Percentiles rank a stretch among this genome's conserved stretches.
Evolutionary conservation across 2,329 filamentous ascomycete species (phyloP).

Genomic region (Claviceps sp.): DNA sequence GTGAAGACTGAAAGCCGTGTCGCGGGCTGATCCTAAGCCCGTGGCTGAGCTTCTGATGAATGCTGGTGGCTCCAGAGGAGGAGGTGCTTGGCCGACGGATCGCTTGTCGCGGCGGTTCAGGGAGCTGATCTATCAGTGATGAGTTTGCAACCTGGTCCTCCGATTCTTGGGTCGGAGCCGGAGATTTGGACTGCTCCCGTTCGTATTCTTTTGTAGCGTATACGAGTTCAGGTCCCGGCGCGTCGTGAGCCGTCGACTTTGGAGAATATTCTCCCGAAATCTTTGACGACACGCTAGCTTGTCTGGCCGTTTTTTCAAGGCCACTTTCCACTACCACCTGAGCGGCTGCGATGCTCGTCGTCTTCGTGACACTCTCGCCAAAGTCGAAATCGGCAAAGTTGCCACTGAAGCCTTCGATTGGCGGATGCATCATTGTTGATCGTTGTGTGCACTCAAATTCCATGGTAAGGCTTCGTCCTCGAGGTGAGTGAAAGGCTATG

Average conservation of each 20-base stretch:
- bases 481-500: slow-evolving; percentile 29
- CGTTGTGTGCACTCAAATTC: slow-evolving; percentile 14
- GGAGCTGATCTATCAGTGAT: slow-evolving; percentile 4
- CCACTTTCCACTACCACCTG: neutral
- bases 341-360: neutral
- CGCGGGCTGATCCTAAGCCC: neutral
- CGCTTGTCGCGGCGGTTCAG: neutral
- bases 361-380: slow-evolving; percentile 17
- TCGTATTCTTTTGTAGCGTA: slow-evolving; percentile 3
- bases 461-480: slow-evolving; percentile 35
- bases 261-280: neutral
- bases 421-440: slow-evolving; percentile 10
- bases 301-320: neutral
- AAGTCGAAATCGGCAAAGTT: slow-evolving; percentile 27
- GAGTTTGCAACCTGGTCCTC: slow-evolving; percentile 2
- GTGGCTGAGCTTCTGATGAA: neutral
- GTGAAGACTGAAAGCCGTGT: slow-evolving; percentile 12
- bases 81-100: neutral
- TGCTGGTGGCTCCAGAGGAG: slow-evolving; percentile 2
- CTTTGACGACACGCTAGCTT: neutral
- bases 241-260: neutral
- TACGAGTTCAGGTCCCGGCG: neutral
- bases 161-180: neutral
- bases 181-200: slow-evolving; percentile 6
- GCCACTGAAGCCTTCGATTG: slow-evolving; percentile 22